Evolutionary conservation across 306 rosid species (phyloP).

Genomic region (Corylus avellana): DNA sequence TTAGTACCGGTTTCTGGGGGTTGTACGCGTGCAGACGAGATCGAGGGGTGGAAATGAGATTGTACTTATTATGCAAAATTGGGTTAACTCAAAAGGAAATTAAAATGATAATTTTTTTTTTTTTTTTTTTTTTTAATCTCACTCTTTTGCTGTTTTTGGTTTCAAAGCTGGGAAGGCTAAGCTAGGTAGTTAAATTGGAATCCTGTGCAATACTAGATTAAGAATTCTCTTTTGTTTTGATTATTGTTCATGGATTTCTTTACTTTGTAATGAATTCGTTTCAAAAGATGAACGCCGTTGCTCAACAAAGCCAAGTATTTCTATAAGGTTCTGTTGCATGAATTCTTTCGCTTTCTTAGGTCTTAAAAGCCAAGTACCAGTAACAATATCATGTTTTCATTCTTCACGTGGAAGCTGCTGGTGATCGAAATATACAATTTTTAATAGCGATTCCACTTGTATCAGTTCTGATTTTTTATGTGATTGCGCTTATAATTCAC

Average conservation of each 20-base stretch:
- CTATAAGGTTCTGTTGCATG: not conserved
- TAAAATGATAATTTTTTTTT: not conserved
- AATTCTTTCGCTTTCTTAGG: not conserved
- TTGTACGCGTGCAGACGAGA: slow-evolving; percentile 2
- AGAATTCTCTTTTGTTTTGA: not conserved
- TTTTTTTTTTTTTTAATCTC: not conserved
- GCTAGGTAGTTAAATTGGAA: not conserved
- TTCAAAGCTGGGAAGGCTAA: not conserved
- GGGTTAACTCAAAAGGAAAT: not conserved
- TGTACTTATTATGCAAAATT: not conserved
- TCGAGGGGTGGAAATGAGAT: not conserved
- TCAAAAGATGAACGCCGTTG: not conserved
- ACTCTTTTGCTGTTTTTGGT: not conserved
- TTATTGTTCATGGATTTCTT: not conserved
- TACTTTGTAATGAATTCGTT: not conserved
- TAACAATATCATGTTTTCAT: not conserved
- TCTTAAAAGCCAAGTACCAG: not conserved
- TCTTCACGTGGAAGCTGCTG: not conserved
- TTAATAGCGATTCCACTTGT: not conserved
- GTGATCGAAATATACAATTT: not conserved
- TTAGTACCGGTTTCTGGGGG: not conserved
- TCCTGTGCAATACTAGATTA: not conserved
- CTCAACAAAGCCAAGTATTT: not conserved
- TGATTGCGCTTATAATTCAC: not conserved
- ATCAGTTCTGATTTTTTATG: not conserved